A percentile compares a stretch with the other conserved stretches of the same genome.
Evolutionary conservation across 2,329 filamentous ascomycete genomes (phyloP).

Genomic region (Aureobasidium namibiae): DNA sequence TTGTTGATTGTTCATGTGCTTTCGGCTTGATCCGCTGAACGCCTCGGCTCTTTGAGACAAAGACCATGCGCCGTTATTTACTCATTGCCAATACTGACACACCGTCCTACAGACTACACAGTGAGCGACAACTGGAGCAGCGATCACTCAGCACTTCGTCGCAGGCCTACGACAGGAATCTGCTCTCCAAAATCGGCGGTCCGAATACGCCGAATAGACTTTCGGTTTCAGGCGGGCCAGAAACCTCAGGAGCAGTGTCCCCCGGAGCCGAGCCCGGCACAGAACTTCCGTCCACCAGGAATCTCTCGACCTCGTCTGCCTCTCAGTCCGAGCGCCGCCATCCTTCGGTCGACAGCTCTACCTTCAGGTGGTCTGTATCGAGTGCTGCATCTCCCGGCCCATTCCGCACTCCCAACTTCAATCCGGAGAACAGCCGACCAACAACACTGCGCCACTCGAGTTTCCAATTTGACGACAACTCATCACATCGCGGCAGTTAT

Average conservation of each 20-base stretch:
- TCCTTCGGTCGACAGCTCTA: constrained; percentile 30
- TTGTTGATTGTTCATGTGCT: constrained; percentile 5
- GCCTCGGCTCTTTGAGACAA: constrained; percentile 1
- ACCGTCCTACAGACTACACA: constrained; percentile 41
- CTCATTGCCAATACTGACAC: not conserved
- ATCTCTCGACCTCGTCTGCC: constrained; percentile 24
- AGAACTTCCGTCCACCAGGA: constrained; percentile 34
- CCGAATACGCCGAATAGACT: constrained; percentile 46
- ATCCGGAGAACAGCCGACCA: constrained; percentile 20
- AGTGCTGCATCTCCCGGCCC: constrained; percentile 35
- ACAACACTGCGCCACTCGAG: constrained; percentile 31
- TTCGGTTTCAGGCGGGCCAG: constrained; percentile 24
- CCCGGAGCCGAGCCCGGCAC: constrained; percentile 33
- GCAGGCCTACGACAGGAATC: constrained; percentile 54
- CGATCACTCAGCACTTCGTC: constrained; percentile 50
- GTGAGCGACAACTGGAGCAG: constrained; percentile 51
- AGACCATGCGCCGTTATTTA: not conserved
- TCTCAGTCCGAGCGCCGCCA: constrained; percentile 30
- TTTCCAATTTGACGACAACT: constrained; percentile 33
- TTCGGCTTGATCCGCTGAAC: not conserved
- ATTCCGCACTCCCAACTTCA: constrained; percentile 35
- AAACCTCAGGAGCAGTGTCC: constrained; percentile 28
- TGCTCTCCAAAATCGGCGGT: constrained; percentile 55
- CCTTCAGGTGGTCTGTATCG: constrained; percentile 32
- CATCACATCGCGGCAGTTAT: constrained; percentile 53